phyloP scores from a whole-genome alignment of 176 grass and related monocot genomes.

The Musa acuminata region DNA sequence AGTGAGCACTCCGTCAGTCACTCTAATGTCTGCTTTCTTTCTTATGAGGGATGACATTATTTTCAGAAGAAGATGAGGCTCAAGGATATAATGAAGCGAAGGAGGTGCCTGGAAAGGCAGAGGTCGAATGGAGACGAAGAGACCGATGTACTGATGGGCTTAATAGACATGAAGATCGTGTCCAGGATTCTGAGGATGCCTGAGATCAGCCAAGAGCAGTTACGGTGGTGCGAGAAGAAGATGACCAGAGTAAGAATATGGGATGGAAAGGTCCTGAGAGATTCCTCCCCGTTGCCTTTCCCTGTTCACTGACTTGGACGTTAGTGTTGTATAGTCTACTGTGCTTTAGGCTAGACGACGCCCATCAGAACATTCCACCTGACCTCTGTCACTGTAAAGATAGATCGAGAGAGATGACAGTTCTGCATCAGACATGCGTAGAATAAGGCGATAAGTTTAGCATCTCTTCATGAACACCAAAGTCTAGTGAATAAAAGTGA shows the following conservation, averaged over 20 bases:
- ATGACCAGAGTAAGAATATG: constrained; percentile 56
- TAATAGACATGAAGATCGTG: constrained; percentile 80
- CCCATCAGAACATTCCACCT: constrained; percentile 20
- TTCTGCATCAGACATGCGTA: neutral
- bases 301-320: constrained; percentile 41
- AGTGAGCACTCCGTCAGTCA: neutral
- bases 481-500: constrained; percentile 27
- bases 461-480: constrained; percentile 13
- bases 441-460: neutral
- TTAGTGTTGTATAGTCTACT: constrained; percentile 19
- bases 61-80: constrained; percentile 80
- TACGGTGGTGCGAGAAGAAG: constrained; percentile 95
- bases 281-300: constrained; percentile 63
- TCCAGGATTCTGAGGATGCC: constrained; percentile 81
- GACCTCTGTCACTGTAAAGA: constrained; percentile 23
- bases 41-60: neutral
- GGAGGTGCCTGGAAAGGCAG: constrained; percentile 45
- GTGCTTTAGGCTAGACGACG: no score
- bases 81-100: constrained; percentile 46
- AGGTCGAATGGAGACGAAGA: constrained; percentile 49
- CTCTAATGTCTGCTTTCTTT: neutral
- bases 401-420: constrained; percentile 18
- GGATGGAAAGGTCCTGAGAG: constrained; percentile 54
- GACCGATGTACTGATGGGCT: constrained; percentile 56
- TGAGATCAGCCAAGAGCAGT: constrained; percentile 56